Conservation (phyloP, 352 stramenopile species). For the Elongisporangium anandrum region DNA sequence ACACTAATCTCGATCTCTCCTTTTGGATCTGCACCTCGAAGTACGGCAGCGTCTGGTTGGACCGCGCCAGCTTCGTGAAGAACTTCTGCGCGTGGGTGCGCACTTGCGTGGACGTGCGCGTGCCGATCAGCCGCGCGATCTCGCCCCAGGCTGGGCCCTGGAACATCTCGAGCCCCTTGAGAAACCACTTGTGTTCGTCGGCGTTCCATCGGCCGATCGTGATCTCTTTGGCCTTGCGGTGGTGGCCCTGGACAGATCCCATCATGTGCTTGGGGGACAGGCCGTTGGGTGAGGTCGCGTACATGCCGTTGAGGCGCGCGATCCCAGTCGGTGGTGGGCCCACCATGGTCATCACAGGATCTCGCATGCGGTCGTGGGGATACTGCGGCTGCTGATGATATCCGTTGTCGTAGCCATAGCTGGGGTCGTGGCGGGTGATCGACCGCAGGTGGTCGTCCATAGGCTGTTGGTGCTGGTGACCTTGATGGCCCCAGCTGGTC, state of each 20-base stretch:
- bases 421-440: neutral
- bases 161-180: slow-evolving; percentile 80
- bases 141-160: slow-evolving; percentile 76
- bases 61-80: slow-evolving; percentile 81
- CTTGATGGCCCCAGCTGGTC: neutral
- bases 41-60: slow-evolving; percentile 67
- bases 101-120: slow-evolving; percentile 80
- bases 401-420: neutral
- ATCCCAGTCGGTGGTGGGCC: neutral
- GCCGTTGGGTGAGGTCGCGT: neutral
- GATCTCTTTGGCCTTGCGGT: slow-evolving; percentile 47
- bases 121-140: slow-evolving; percentile 80
- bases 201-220: slow-evolving; percentile 71
- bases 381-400: neutral
- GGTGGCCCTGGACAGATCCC: slow-evolving; percentile 3
- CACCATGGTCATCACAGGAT: neutral
- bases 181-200: slow-evolving; percentile 72
- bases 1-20: slow-evolving; percentile 51
- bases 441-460: neutral
- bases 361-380: neutral
- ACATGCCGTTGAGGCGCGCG: neutral
- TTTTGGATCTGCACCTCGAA: slow-evolving; percentile 76
- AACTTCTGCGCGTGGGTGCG: slow-evolving; percentile 88
- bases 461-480: neutral
- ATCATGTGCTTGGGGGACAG: neutral